Evolutionary conservation across 2,329 filamentous ascomycete genomes (phyloP), one percentile per base, ranked within the genome.

Genomic region (Pezicula radicicola): DNA sequence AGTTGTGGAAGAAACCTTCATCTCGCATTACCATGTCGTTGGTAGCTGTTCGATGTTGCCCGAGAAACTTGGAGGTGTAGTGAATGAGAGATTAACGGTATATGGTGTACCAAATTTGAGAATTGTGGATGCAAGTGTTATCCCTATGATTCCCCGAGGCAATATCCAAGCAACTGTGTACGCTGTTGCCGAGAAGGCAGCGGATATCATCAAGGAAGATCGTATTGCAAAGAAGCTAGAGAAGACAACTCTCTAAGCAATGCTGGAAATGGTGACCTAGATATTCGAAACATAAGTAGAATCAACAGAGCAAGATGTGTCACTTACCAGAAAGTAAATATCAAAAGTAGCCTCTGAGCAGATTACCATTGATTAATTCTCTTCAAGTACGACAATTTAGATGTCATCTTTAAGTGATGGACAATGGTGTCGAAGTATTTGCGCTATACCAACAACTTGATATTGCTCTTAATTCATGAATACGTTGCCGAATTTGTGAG

Each of bases 41-140:
- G 57, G 55, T 2, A 60, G 50, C 6, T 57, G 54, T 35, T 48
- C 55, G 1, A 61, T 61, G 57, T 18, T 56, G n/a, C 55, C 59
- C 6, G 50, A 41, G 36, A 55, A 57, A 5, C 45, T 53, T 6
- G 60, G 59, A 1, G 57, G 59, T 9, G 57, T 62, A 12, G 57
- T 61, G 21, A 51, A 60, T 44, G 27, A 40, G 9, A 35, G 48
- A n/a, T 45, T 62, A 35, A 48, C 39, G n/a, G 57, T 62, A 10
- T 58, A 60, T 43, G 58, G 60, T 6, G 53, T 51, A 15, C 51
- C 45, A 27, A 50, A 52, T 10, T 36, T 59, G 15, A 35, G 52
- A 18, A 46, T 59, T 27, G 56, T 57, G 3, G 56, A 59, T 49
- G 52, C 55, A 1, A 58, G 55, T 21, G 25, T 57, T 28, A 42